Percentiles rank a stretch among this genome's conserved stretches.
These are phyloP conservation scores for Orobanche coerulescens DNA, from an alignment of 257 asterid species.

Conservation along the genomic window DNA sequence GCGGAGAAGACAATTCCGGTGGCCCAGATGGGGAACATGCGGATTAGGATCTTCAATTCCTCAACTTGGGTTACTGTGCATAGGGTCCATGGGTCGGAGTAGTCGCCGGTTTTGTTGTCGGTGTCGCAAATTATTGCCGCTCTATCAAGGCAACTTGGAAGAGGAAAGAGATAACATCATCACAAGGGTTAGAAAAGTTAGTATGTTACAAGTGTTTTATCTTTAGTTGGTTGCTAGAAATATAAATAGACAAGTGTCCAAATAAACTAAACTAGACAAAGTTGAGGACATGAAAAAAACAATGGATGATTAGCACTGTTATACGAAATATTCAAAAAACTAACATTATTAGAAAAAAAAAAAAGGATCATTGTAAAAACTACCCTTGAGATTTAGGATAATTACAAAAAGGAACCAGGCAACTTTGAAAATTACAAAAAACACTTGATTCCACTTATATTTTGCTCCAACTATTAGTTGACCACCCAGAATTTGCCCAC, in stretches of 20 bases:
- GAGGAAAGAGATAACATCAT: not conserved
- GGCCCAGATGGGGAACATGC: slow-evolving; percentile 96
- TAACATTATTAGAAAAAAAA: not conserved
- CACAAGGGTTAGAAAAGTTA: not conserved
- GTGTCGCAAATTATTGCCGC: slow-evolving; percentile 54
- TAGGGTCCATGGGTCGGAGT: slow-evolving; percentile 65
- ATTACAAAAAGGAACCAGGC: too few relatives aligned
- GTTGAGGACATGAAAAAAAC: not conserved
- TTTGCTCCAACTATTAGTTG: too few relatives aligned
- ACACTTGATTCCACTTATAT: too few relatives aligned
- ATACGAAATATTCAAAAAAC: not conserved
- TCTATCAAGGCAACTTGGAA: slow-evolving; percentile 77
- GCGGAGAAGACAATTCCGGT: slow-evolving; percentile 87
- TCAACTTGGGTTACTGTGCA: slow-evolving; percentile 92
- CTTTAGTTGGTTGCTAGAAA: not conserved
- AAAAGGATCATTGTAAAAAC: too few relatives aligned
- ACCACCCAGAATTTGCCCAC: too few relatives aligned
- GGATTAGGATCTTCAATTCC: slow-evolving; percentile 69
- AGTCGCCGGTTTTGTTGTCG: slow-evolving; percentile 46
- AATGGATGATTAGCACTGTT: not conserved
- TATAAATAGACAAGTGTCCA: not conserved
- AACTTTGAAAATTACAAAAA: too few relatives aligned
- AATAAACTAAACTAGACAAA: not conserved
- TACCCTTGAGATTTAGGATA: too few relatives aligned
- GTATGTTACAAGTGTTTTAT: not conserved